phyloP scores from a whole-genome alignment of 495 filamentous ascomycete genomes.

The Filosporella fistucella region DNA sequence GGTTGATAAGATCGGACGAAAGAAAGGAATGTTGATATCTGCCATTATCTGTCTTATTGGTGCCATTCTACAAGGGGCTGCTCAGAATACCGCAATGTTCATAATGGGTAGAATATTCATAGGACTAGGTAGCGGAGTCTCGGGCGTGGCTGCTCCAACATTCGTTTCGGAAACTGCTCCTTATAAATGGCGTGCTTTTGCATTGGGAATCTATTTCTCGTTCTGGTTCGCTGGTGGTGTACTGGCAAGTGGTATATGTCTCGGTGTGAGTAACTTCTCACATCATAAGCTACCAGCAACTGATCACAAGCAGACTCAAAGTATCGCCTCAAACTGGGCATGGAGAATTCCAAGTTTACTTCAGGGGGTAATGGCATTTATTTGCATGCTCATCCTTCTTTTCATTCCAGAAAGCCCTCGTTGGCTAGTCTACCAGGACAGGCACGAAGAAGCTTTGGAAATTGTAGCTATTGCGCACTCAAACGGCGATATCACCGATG shows the following conservation, averaged over 20 bases:
- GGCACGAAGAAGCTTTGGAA: conserved; percentile 38
- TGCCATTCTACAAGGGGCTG: conserved; percentile 39
- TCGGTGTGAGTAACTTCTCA: too few relatives aligned
- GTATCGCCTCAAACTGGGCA: conserved; percentile 1
- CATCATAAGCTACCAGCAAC: too few relatives aligned
- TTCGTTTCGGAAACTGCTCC: too few relatives aligned
- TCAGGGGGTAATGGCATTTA: neutral
- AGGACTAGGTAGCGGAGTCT: conserved; percentile 22
- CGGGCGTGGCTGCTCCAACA: conserved; percentile 7
- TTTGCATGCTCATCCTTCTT: neutral
- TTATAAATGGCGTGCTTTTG: conserved; percentile 38
- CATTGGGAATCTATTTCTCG: conserved; percentile 35
- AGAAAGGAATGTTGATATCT: conserved; percentile 37
- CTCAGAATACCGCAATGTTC: conserved; percentile 41
- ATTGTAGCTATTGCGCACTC: conserved; percentile 45
- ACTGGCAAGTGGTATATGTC: conserved; percentile 30
- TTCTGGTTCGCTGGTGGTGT: conserved; percentile 40
- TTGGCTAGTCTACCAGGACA: conserved; percentile 50
- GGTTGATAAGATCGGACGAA: conserved; percentile 31
- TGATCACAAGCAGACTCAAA: too few relatives aligned
- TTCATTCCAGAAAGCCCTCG: conserved; percentile 52
- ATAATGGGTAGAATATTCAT: conserved; percentile 32
- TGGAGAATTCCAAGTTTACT: conserved; percentile 5
- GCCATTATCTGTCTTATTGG: conserved; percentile 36
- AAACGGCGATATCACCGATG: conserved; percentile 28